A percentile compares a stretch with the other conserved stretches of the same genome.
Conservation (phyloP, 1,139 yeast genomes). For the Debaryomyces fabryi region DNA sequence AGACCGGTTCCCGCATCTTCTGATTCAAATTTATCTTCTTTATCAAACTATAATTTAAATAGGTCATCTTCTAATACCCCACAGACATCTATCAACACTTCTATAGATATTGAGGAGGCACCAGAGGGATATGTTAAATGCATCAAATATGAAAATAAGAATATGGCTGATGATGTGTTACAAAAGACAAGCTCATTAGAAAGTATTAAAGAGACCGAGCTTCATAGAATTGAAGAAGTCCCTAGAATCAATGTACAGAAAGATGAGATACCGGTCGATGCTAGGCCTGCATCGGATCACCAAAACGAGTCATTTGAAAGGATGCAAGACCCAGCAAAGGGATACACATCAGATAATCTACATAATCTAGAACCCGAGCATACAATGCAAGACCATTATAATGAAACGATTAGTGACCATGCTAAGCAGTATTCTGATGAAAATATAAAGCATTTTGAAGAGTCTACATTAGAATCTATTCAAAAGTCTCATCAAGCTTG, state of each 20-base stretch:
- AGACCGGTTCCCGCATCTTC: conserved; percentile 14
- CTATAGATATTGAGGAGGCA: conserved; percentile 10
- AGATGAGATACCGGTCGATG: neutral
- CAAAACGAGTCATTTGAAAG: neutral
- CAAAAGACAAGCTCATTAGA: conserved; percentile 4
- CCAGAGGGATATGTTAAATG: neutral
- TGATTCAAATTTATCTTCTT: conserved; percentile 26
- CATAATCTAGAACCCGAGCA: neutral
- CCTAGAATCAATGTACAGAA: neutral
- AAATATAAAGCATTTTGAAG: neutral
- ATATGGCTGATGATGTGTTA: conserved; percentile 1
- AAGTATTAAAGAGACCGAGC: conserved; percentile 5
- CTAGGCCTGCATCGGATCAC: neutral
- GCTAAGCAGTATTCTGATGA: neutral
- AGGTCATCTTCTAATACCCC: conserved; percentile 40
- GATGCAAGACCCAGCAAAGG: neutral
- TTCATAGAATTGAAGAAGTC: conserved; percentile 5
- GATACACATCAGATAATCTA: neutral
- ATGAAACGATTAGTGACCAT: neutral
- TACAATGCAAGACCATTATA: neutral
- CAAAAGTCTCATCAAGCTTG: neutral
- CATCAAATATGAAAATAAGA: neutral
- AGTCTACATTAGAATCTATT: neutral
- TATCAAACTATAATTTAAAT: conserved; percentile 30
- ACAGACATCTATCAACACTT: conserved; percentile 34